Evolutionary conservation across 441 rosid genomes (phyloP).

Genomic region (Manihot esculenta): DNA sequence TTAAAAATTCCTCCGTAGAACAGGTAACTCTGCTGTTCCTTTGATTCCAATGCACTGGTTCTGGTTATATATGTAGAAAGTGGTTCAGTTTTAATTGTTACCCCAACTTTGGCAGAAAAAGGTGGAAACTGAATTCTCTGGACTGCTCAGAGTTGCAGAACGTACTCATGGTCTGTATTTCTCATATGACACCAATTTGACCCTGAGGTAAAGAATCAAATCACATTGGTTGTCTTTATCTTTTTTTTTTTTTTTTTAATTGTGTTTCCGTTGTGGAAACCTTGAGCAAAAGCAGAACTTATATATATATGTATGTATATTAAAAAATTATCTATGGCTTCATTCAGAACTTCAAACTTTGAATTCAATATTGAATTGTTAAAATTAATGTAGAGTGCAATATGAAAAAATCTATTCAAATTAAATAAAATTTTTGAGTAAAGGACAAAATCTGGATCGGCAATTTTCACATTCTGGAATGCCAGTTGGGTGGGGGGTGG

Average conservation of each 20-base stretch:
- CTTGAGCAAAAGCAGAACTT: neutral
- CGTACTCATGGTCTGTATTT: conserved; percentile 74
- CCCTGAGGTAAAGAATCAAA: conserved; percentile 58
- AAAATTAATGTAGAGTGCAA: too few relatives aligned
- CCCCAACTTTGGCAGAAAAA: conserved; percentile 47
- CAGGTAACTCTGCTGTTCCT: conserved; percentile 47
- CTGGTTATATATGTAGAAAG: neutral
- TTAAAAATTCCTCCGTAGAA: conserved; percentile 59
- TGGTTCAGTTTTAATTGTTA: conserved; percentile 14
- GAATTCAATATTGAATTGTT: too few relatives aligned
- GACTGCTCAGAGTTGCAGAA: conserved; percentile 57
- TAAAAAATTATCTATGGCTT: too few relatives aligned
- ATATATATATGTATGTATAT: too few relatives aligned
- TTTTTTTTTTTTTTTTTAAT: conserved; percentile 7
- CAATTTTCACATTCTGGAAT: too few relatives aligned
- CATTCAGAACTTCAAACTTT: too few relatives aligned
- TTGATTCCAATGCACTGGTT: neutral
- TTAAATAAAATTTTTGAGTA: too few relatives aligned
- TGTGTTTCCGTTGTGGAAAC: neutral
- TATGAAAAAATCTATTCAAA: too few relatives aligned
- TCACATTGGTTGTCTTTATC: neutral
- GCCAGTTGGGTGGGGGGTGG: too few relatives aligned
- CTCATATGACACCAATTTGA: conserved; percentile 90
- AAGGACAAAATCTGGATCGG: too few relatives aligned
- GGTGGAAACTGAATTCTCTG: conserved; percentile 56